Evolutionary conservation across 371 early-diverging fungal species (phyloP), one percentile per base, ranked within the genome.

Genomic region (Blakeslea trispora): DNA sequence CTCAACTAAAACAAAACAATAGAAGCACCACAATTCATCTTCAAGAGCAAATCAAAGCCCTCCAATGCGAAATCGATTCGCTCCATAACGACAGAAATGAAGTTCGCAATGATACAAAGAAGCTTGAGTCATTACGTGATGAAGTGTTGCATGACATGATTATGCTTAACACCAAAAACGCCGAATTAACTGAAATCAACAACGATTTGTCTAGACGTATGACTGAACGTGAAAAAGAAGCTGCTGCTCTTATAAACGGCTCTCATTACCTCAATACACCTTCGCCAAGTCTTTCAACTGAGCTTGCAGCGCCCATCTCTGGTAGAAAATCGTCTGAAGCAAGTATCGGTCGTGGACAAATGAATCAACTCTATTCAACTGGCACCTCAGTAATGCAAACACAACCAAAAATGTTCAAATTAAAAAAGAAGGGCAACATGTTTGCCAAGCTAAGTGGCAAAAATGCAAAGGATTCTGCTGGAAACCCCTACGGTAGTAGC

Each of bases 161-260:
- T 44, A 66, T 77, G 56, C 67, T 81, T 47, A 79, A 74, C 50
- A 79, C 78, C 18, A 74, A 79, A 24, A 83, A 81, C 28, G 79
- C 81, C 0, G 78, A 83, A 45, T 58, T 81, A 5, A 75, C 79
- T 3, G 69, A 73, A 14, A 73, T 83, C 45, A 79, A 83, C 65
- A 83, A 79, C 48, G 81, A 79, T 50, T 59, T 81, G 44, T 76
- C 79, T 42, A 69, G 80, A 45, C 66, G 79, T 39, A 60, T 75
- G 43, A 68, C 69, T 13, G 76, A 72, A 49, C n/a, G n/a, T n/a
- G n/a, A n/a, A n/a, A 63, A 68, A 47, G 75, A 75, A 48, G 61
- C 66, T 32, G 71, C 72, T 19, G 61, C 61, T 37, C 61, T 64
- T 50, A 64, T 62, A 6, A 66, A 63, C 5, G 63, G 63, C 5